Conservation (phyloP, 2,329 filamentous ascomycete genomes). For the Aspergillus neotritici region DNA sequence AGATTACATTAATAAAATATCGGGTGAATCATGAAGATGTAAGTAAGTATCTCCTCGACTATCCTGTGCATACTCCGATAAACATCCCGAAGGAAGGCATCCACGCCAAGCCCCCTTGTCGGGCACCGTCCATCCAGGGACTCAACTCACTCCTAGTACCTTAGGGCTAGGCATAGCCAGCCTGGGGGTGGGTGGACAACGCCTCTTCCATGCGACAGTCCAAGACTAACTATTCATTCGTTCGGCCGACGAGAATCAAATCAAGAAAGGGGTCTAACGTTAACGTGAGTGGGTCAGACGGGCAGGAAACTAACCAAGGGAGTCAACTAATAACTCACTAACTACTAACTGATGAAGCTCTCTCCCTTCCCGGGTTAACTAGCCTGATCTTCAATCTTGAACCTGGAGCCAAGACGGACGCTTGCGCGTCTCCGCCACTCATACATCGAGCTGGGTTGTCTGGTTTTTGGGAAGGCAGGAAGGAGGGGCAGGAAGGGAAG, state of each 20-base stretch:
- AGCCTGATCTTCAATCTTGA: constrained; percentile 21
- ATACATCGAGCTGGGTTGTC: constrained; percentile 11
- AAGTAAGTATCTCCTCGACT: too few relatives aligned
- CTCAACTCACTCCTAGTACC: too few relatives aligned
- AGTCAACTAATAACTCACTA: too few relatives aligned
- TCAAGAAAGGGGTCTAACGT: constrained; percentile 18
- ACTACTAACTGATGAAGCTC: too few relatives aligned
- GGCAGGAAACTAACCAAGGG: neutral
- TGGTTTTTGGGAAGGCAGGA: too few relatives aligned
- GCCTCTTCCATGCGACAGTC: too few relatives aligned
- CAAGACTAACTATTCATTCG: too few relatives aligned
- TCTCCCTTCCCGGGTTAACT: constrained; percentile 14
- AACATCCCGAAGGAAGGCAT: constrained; percentile 1
- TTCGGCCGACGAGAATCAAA: too few relatives aligned
- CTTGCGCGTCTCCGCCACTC: constrained; percentile 36
- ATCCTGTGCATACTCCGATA: too few relatives aligned
- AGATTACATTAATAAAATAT: too few relatives aligned
- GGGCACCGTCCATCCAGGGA: constrained; percentile 7
- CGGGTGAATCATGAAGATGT: too few relatives aligned
- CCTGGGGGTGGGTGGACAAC: too few relatives aligned
- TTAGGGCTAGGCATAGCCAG: constrained; percentile 9
- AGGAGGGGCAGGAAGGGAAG: neutral
- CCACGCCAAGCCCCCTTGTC: constrained; percentile 19
- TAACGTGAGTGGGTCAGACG: constrained; percentile 15
- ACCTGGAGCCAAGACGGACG: constrained; percentile 32